phyloP scores from a whole-genome alignment of 208 protist genomes.

The Leishmania martiniquensis region DNA sequence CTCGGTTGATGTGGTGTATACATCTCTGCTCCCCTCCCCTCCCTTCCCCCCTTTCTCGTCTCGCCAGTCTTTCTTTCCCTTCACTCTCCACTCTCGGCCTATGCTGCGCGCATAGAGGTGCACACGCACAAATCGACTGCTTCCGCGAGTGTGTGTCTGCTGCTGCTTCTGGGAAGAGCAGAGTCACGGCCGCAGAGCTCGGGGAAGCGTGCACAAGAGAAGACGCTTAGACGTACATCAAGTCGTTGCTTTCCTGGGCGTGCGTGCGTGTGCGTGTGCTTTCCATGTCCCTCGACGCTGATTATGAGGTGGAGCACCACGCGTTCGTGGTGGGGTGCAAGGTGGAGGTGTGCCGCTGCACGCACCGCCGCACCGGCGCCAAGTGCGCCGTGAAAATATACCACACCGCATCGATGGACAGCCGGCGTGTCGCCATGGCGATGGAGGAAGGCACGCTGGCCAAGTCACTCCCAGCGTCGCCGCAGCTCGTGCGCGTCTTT shows the following conservation, averaged over 20 bases:
- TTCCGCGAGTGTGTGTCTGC: neutral
- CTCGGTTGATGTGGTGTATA: neutral
- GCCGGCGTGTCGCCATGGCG: constrained; percentile 43
- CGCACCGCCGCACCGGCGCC: constrained; percentile 40
- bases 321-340: constrained; percentile 39
- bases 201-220: neutral
- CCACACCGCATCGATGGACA: constrained; percentile 39
- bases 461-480: constrained; percentile 41
- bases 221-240: neutral
- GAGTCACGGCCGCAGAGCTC: neutral
- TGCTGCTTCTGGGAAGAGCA: neutral
- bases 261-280: neutral
- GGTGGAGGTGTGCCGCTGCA: constrained; percentile 62
- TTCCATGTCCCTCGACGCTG: constrained; percentile 47
- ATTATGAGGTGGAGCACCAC: constrained; percentile 58
- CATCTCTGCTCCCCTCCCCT: neutral
- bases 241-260: neutral
- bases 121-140: neutral
- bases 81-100: no score
- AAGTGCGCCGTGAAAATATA: constrained; percentile 70
- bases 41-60: neutral
- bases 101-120: no score
- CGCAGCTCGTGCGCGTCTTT: constrained; percentile 86
- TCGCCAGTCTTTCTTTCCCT: neutral
- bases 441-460: constrained; percentile 64